Conservation (phyloP, 305 asterid species). For the Fraxinus latifolia region DNA sequence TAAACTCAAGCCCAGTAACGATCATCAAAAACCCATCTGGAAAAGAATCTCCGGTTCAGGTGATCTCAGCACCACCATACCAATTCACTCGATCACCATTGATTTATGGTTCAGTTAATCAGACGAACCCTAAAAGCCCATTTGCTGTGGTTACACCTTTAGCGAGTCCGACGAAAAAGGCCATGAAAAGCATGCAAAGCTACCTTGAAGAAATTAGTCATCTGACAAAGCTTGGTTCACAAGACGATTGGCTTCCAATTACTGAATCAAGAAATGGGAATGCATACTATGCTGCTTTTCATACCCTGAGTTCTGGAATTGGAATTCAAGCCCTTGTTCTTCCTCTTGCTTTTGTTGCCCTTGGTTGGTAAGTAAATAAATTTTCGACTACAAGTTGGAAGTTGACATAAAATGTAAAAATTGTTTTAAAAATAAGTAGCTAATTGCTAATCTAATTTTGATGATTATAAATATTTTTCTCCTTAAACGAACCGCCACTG, state of each 20-base stretch:
- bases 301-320: constrained; percentile 76
- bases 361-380: constrained; percentile 61
- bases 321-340: constrained; percentile 83
- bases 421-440: not conserved
- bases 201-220: constrained; percentile 71
- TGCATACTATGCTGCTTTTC: constrained; percentile 84
- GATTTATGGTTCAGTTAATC: constrained; percentile 21
- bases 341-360: constrained; percentile 72
- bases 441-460: not conserved
- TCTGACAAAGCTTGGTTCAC: constrained; percentile 70
- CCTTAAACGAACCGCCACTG: not conserved
- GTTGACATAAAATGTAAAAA: not conserved
- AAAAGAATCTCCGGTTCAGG: constrained; percentile 10
- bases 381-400: not conserved
- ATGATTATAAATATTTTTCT: no score
- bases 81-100: constrained; percentile 27
- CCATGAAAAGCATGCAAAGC: constrained; percentile 48
- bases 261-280: constrained; percentile 86
- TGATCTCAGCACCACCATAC: not conserved
- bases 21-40: constrained; percentile 7
- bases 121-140: constrained; percentile 54
- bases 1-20: constrained; percentile 35
- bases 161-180: constrained; percentile 78
- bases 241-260: constrained; percentile 86
- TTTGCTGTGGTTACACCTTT: constrained; percentile 56